Percentiles rank a stretch among this genome's conserved stretches.
These are phyloP conservation scores for Xylaria sp. DNA, from an alignment of 2,329 filamentous ascomycete genomes.

Conservation along the genomic window DNA sequence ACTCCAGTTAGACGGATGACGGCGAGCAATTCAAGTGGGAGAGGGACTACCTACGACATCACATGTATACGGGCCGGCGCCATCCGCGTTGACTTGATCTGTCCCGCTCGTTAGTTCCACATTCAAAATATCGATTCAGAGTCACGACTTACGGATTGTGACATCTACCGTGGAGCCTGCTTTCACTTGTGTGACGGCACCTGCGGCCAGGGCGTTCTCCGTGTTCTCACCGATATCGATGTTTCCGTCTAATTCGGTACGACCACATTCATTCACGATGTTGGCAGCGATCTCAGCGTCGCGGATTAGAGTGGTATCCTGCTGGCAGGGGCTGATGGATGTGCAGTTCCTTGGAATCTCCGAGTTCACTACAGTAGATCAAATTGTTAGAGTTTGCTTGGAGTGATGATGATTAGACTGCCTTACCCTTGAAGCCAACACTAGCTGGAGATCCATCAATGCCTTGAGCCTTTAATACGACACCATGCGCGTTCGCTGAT, in stretches of 20 bases:
- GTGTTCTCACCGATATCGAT: constrained; percentile 66
- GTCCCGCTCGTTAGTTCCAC: constrained; percentile 13
- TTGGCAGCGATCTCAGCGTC: constrained; percentile 59
- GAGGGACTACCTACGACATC: constrained; percentile 41
- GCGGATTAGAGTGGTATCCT: constrained; percentile 68
- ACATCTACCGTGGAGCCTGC: constrained; percentile 52
- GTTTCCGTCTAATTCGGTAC: constrained; percentile 64
- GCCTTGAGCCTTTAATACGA: constrained; percentile 55
- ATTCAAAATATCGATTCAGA: background rate
- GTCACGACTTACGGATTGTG: constrained; percentile 45
- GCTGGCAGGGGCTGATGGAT: constrained; percentile 68
- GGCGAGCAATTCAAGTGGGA: constrained; percentile 36
- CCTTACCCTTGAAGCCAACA: constrained; percentile 55
- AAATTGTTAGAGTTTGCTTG: background rate
- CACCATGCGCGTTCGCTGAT: constrained; percentile 50
- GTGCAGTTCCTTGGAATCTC: constrained; percentile 68
- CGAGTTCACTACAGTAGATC: background rate
- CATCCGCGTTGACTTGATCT: constrained; percentile 60
- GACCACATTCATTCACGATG: constrained; percentile 65
- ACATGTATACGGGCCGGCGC: constrained; percentile 60
- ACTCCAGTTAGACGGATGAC: constrained; percentile 5
- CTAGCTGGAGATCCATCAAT: constrained; percentile 52
- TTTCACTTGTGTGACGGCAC: constrained; percentile 56
- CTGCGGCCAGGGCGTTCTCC: constrained; percentile 55
- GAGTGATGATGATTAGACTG: constrained; percentile 6